phyloP scores from a whole-genome alignment of 2,329 filamentous ascomycete genomes.

The Colletotrichum musicola region DNA sequence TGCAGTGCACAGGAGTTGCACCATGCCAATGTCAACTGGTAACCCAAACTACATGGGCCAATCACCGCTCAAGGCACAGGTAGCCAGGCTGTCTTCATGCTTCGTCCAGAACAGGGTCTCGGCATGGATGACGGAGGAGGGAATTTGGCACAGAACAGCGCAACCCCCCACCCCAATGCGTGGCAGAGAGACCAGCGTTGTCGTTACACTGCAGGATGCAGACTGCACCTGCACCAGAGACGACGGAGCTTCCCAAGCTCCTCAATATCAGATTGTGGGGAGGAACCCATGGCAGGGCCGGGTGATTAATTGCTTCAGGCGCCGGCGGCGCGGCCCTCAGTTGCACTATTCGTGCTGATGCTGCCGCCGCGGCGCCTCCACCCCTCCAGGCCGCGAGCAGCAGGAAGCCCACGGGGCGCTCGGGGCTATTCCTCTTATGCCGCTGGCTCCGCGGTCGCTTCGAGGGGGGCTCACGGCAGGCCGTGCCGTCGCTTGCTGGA shows the following conservation, averaged over 20 bases:
- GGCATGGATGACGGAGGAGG: conserved; percentile 30
- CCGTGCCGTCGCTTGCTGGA: conserved; percentile 27
- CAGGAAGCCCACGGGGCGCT: neutral
- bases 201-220: conserved; percentile 33
- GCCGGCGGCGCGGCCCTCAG: conserved; percentile 36
- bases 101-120: conserved; percentile 19
- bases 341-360: conserved; percentile 12
- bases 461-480: conserved; percentile 24
- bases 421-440: conserved; percentile 17
- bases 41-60: conserved; percentile 7
- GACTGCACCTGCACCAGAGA: conserved; percentile 31
- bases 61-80: conserved; percentile 9
- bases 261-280: conserved; percentile 20
- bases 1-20: conserved; percentile 8
- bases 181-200: conserved; percentile 1
- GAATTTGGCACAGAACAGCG: conserved; percentile 16
- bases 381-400: neutral
- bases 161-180: conserved; percentile 21
- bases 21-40: conserved; percentile 22
- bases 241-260: conserved; percentile 21
- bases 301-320: conserved; percentile 22
- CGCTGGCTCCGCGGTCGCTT: conserved; percentile 17
- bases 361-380: conserved; percentile 14
- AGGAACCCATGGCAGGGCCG: neutral
- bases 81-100: conserved; percentile 19